These are phyloP conservation scores for Xylariaceae sp. DNA, from an alignment of 2,329 filamentous ascomycete genomes.

Conservation along the genomic window DNA sequence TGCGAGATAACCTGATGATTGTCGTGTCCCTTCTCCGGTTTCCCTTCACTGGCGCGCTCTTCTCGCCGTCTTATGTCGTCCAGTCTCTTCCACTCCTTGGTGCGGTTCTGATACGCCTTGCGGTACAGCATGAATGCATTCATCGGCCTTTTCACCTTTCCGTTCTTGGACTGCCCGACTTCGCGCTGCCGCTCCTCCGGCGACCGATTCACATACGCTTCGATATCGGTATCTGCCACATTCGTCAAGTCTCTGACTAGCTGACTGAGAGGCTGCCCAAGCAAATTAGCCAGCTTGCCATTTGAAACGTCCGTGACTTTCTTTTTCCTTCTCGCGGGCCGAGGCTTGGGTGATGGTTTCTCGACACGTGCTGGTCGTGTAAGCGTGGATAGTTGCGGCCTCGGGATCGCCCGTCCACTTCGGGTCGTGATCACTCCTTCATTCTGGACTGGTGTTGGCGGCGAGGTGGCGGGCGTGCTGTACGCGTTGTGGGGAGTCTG, in stretches of 20 bases:
- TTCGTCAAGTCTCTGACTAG: conserved; percentile 58
- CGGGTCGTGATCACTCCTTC: conserved; percentile 37
- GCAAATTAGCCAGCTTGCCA: conserved; percentile 38
- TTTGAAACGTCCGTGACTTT: conserved; percentile 35
- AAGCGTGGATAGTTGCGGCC: conserved; percentile 19
- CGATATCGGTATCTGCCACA: conserved; percentile 70
- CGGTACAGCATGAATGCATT: conserved; percentile 98
- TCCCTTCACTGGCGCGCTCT: conserved; percentile 11
- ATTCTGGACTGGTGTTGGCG: conserved; percentile 37
- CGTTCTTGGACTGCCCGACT: conserved; percentile 60
- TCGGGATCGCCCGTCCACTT: conserved; percentile 31
- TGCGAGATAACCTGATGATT: conserved; percentile 92
- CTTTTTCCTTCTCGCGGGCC: conserved; percentile 37
- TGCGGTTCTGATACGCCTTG: conserved; percentile 82
- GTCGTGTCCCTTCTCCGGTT: conserved; percentile 40
- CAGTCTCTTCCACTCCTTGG: conserved; percentile 72
- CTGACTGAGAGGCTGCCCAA: conserved; percentile 65
- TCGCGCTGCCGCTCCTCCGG: conserved; percentile 61
- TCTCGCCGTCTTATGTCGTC: conserved; percentile 16
- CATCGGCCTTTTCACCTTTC: conserved; percentile 86
- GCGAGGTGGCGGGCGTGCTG: conserved; percentile 48
- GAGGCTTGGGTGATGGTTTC: conserved; percentile 33
- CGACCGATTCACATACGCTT: conserved; percentile 69
- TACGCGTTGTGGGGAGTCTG: conserved; percentile 36
- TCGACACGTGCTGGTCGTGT: conserved; percentile 29